These are phyloP conservation scores for Talaromyces wortmannii DNA, from an alignment of 495 filamentous ascomycete genomes.

Conservation along the genomic window DNA sequence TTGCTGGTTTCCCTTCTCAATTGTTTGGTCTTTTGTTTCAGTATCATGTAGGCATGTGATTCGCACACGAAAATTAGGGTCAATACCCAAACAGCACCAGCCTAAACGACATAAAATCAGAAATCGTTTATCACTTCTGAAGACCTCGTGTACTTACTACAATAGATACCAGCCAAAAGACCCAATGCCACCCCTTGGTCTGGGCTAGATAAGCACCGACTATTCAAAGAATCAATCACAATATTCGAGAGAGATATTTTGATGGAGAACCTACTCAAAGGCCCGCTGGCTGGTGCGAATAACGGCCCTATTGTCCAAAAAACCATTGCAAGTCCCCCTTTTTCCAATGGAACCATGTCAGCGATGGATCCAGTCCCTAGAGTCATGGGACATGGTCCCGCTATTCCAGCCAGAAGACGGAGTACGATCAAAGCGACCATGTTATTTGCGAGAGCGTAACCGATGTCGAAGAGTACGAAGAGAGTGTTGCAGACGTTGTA, in stretches of 20 bases:
- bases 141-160: background rate
- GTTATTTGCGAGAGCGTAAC: slow-evolving; percentile 52
- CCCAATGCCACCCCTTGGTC: slow-evolving; percentile 36
- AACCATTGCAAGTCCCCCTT: slow-evolving; percentile 19
- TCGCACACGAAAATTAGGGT: slow-evolving; percentile 22
- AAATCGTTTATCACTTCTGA: background rate
- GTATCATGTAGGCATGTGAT: slow-evolving; percentile 50
- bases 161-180: slow-evolving; percentile 23
- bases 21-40: slow-evolving; percentile 39
- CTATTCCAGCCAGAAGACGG: slow-evolving; percentile 53
- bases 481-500: slow-evolving; percentile 45
- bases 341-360: slow-evolving; percentile 38
- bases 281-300: slow-evolving; percentile 16
- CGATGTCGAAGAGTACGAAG: slow-evolving; percentile 54
- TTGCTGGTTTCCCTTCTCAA: slow-evolving; percentile 51
- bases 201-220: too few relatives aligned
- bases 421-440: slow-evolving; percentile 49
- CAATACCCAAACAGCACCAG: background rate
- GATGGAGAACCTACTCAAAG: slow-evolving; percentile 26
- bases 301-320: slow-evolving; percentile 20
- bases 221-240: too few relatives aligned
- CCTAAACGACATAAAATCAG: background rate
- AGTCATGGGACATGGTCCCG: slow-evolving; percentile 56
- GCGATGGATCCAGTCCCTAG: slow-evolving; percentile 52
- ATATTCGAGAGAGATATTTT: background rate